Evolutionary conservation across 228 moss, liverwort and hornwort species (phyloP), one percentile per base, ranked within the genome.

Genomic region (Sphagnum magellanicum): DNA sequence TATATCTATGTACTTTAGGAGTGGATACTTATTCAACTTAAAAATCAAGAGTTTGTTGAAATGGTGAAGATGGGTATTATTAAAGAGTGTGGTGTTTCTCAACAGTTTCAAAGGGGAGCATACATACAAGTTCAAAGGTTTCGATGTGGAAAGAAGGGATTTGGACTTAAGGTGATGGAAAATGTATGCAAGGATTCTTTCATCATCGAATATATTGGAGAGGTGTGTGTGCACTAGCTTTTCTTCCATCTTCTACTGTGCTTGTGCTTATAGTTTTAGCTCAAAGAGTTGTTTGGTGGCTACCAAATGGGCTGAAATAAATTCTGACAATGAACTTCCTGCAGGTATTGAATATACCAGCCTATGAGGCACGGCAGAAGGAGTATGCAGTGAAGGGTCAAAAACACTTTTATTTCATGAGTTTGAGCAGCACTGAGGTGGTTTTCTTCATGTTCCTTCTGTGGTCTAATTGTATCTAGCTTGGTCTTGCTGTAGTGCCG

Each of bases 371-470:
- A 58, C 83, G 94, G 67, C 94, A 94, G 75, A 83, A 89, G 72
- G 94, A 91, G 61, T 94, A 94, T 75, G 91, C 91, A 16, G 63
- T 86, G 52, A 91, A 88, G 63, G 87, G 88, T 71, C 94, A 94
- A 70, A 94, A 94, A 66, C 94, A 94, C 76, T 94, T 94, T 71
- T 94, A 94, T 75, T 94, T 94, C 49, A 94, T 94, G 94, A 91
- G 91, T 17, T 64, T 94, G 62, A 88, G 79, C 74, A 84, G 86
- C 63, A 91, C 84, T 75, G 91, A 94, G 94, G 94, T 94, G 76
- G 72, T 13, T 32, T 32, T 65, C 10, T 6, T 50, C 10, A 48
- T 17, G 0, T 16, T 47, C 16, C 12, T 55, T 55, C 55, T 55
- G 55, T 55, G 8, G 49, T 32, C 32, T 32, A 32, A 32, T 32